These are phyloP conservation scores for Penicillium glabrum DNA, from an alignment of 2,329 filamentous ascomycete species.

Conservation along the genomic window DNA sequence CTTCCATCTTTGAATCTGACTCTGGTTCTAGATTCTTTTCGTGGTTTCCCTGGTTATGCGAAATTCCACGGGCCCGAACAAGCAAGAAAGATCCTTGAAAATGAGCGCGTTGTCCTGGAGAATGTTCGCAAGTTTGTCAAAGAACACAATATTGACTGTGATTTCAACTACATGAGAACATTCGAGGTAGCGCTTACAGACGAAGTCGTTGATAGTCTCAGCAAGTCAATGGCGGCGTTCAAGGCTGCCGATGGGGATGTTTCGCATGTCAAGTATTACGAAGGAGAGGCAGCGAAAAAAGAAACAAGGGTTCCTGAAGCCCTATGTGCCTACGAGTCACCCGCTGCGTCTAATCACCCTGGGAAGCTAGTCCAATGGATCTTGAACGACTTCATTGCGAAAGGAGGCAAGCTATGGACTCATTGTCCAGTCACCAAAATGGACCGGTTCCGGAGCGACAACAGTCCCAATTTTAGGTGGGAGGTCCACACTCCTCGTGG, in stretches of 20 bases:
- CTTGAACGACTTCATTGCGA: constrained; percentile 3
- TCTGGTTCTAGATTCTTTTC: background rate
- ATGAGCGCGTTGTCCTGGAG: constrained; percentile 3
- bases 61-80: constrained; percentile 4
- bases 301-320: constrained; percentile 1
- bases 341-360: constrained; percentile 5
- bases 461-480: background rate
- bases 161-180: constrained; percentile 1
- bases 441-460: too few relatives aligned
- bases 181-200: constrained; percentile 1
- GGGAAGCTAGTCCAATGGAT: constrained; percentile 11
- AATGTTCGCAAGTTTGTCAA: background rate
- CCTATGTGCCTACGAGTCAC: constrained; percentile 2
- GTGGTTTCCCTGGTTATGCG: constrained; percentile 2
- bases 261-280: constrained; percentile 1
- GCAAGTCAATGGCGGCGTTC: background rate
- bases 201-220: background rate
- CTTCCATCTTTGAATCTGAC: background rate
- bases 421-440: constrained; percentile 3
- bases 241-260: constrained; percentile 4
- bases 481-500: constrained; percentile 4
- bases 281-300: constrained; percentile 1
- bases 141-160: background rate
- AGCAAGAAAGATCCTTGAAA: constrained; percentile 5
- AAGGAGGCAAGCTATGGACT: constrained; percentile 7